These are phyloP conservation scores for Leccinellum rugosiceps DNA, from an alignment of 768 basidiomycete genomes.

Conservation along the genomic window DNA sequence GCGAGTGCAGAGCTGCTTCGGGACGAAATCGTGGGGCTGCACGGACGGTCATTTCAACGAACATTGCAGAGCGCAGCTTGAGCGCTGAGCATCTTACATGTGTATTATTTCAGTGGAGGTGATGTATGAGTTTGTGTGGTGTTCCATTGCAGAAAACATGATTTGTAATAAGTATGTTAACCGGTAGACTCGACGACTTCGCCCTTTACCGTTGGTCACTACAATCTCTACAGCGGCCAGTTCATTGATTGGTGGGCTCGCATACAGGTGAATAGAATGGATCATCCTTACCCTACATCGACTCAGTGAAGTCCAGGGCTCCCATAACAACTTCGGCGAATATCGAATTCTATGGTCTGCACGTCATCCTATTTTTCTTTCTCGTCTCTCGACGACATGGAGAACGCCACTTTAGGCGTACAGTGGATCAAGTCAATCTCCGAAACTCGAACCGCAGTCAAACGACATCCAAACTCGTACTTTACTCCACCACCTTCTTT, in stretches of 20 bases:
- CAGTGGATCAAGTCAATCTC: background rate
- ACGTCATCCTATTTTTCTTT: background rate
- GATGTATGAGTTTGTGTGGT: background rate
- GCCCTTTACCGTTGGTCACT: background rate
- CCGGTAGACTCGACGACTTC: background rate
- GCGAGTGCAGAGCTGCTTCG: conserved; percentile 9
- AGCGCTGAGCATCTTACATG: background rate
- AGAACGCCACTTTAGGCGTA: background rate
- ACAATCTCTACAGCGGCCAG: too few relatives aligned
- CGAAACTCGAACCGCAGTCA: background rate
- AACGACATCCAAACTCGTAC: background rate
- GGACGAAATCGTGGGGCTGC: conserved; percentile 11
- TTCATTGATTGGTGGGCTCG: background rate
- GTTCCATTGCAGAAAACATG: too few relatives aligned
- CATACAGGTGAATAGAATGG: background rate
- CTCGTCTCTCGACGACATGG: background rate
- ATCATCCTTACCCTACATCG: too few relatives aligned
- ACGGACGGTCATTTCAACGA: background rate
- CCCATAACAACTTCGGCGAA: too few relatives aligned
- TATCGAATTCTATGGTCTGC: background rate
- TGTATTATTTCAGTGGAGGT: background rate
- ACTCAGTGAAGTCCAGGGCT: too few relatives aligned
- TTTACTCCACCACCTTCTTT: background rate
- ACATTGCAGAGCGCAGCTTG: background rate
- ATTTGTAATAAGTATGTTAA: too few relatives aligned